phyloP scores from a whole-genome alignment of 2,329 filamentous ascomycete genomes.

The Davidsoniella virescens region DNA sequence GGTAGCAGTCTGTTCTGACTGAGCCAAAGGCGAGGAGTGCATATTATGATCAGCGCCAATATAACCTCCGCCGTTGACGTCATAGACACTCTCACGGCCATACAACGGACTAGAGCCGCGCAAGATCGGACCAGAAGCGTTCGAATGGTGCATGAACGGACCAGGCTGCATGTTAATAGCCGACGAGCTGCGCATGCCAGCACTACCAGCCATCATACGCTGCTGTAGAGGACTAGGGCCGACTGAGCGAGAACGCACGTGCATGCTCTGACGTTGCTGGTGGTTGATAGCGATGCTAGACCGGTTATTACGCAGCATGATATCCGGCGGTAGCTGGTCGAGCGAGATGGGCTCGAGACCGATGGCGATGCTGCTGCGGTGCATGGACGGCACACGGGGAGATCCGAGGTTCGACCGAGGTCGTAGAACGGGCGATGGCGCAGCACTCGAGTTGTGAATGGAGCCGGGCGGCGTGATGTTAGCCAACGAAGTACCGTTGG shows the following conservation, averaged over 20 bases:
- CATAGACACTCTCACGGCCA: constrained; percentile 17
- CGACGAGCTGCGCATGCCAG: constrained; percentile 12
- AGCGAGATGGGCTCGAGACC: constrained; percentile 26
- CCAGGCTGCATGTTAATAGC: background rate
- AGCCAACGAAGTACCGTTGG: background rate
- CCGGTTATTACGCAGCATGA: constrained; percentile 7
- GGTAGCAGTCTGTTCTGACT: constrained; percentile 22
- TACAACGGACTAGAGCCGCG: constrained; percentile 18
- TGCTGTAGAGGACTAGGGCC: constrained; percentile 9
- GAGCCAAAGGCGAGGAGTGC: constrained; percentile 15
- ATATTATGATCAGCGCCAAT: constrained; percentile 9
- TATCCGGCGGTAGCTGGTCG: constrained; percentile 9
- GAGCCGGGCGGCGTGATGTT: constrained; percentile 11
- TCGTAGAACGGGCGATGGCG: constrained; percentile 7
- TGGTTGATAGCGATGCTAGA: constrained; percentile 4
- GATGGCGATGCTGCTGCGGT: constrained; percentile 27
- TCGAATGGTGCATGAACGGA: constrained; percentile 7
- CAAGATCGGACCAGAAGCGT: constrained; percentile 5
- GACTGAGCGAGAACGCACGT: constrained; percentile 8
- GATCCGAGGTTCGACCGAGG: constrained; percentile 7
- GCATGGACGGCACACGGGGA: constrained; percentile 6
- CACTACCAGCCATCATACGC: constrained; percentile 7
- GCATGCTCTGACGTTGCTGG: constrained; percentile 2
- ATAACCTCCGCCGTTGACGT: constrained; percentile 16
- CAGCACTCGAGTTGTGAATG: background rate